phyloP scores from a whole-genome alignment of 148 eudicot species.

The Rhododendron williamsianum region DNA sequence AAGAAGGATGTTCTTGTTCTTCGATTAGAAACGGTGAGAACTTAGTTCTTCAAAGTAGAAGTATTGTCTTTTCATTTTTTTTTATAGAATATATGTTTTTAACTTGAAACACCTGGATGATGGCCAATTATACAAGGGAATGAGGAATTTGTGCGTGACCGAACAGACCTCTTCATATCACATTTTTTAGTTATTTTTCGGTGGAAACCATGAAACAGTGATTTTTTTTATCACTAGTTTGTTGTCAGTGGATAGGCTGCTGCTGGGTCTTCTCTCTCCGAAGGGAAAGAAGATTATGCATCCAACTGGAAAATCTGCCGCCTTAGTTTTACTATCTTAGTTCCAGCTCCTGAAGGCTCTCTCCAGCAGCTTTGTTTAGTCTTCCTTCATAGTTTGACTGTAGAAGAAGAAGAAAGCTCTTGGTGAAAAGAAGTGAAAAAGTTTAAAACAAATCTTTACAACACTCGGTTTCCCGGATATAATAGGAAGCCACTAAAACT shows the following conservation, averaged over 20 bases:
- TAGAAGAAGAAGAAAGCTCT: not conserved
- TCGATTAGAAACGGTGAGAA: constrained; percentile 86
- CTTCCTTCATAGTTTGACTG: not conserved
- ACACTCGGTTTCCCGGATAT: not conserved
- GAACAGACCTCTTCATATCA: not conserved
- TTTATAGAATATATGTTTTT: not conserved
- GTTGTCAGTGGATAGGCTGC: not conserved
- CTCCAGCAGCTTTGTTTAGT: not conserved
- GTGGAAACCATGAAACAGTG: not conserved
- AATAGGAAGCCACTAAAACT: not conserved
- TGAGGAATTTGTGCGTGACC: not conserved
- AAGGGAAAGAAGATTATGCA: not conserved
- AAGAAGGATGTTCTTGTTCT: constrained; percentile 99
- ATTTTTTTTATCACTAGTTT: not conserved
- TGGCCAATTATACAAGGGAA: not conserved
- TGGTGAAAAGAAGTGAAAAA: not conserved
- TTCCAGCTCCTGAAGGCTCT: not conserved
- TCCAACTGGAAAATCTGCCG: not conserved
- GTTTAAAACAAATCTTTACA: not conserved
- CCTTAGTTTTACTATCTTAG: not conserved
- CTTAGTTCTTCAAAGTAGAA: not conserved
- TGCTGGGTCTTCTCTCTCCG: not conserved
- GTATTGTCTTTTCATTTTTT: not conserved
- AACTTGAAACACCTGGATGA: constrained; percentile 1
- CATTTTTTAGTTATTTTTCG: not conserved